Conservation (phyloP, 768 basidiomycete species). For the Kockovaella imperatae region DNA sequence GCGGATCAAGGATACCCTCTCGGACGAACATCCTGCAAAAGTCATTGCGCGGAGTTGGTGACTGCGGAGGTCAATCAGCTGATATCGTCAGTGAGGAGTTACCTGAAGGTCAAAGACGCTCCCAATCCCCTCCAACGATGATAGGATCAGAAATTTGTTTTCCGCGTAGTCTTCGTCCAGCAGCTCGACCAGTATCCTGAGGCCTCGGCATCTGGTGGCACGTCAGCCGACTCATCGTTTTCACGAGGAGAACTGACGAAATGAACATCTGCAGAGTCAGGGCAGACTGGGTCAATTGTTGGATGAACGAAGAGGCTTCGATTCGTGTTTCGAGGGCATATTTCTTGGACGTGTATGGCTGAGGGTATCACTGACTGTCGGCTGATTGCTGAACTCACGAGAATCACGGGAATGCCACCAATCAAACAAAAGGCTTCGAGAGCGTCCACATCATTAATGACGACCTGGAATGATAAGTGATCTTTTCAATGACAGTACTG, state of each 20-base stretch:
- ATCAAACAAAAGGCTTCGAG: conserved; percentile 87
- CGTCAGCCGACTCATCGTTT: neutral
- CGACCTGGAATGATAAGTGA: conserved; percentile 43
- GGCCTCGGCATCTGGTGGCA: conserved; percentile 69
- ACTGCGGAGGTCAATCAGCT: conserved; percentile 50
- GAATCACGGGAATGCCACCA: conserved; percentile 88
- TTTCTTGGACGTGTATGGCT: conserved; percentile 85
- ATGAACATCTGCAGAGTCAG: conserved; percentile 98
- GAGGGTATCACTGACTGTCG: neutral
- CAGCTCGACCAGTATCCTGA: conserved; percentile 88
- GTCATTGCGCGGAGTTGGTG: conserved; percentile 93
- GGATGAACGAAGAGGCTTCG: conserved; percentile 93
- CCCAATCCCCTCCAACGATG: conserved; percentile 87
- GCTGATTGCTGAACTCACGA: conserved; percentile 48
- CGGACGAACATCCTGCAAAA: conserved; percentile 97
- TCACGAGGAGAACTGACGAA: conserved; percentile 59
- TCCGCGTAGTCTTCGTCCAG: conserved; percentile 92
- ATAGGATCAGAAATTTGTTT: conserved; percentile 81
- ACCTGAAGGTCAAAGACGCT: conserved; percentile 79
- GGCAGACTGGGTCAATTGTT: conserved; percentile 76
- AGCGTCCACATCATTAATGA: conserved; percentile 65
- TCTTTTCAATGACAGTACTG: neutral
- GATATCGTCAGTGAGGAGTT: neutral
- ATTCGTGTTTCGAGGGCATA: conserved; percentile 84
- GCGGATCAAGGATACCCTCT: conserved; percentile 86